Conservation (phyloP, 78 protist species). For the Dictyostelium intermedium region DNA sequence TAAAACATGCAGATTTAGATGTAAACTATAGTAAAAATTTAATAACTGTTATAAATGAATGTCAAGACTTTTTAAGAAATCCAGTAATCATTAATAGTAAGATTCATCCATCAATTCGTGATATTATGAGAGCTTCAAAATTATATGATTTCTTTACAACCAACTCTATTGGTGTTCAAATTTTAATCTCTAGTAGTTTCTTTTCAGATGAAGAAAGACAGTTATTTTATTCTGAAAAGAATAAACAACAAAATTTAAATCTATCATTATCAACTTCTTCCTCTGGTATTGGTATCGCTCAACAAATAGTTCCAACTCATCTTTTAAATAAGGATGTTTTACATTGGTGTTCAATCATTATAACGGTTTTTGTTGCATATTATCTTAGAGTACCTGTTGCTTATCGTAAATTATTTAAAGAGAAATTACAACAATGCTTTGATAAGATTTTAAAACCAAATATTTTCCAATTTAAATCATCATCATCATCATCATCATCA, state of each 20-base stretch:
- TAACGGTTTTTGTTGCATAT: constrained; percentile 7
- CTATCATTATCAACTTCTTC: background rate
- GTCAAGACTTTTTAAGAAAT: constrained; percentile 26
- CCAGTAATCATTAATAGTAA: background rate
- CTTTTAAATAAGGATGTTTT: background rate
- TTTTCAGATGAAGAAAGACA: constrained; percentile 21
- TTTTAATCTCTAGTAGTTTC: background rate
- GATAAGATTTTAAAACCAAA: background rate
- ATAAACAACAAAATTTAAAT: background rate
- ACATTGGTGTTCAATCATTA: constrained; percentile 37
- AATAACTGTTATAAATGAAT: background rate
- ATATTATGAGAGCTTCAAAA: constrained; percentile 18
- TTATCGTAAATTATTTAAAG: constrained; percentile 12
- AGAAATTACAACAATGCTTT: background rate
- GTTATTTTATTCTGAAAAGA: background rate
- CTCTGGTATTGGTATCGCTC: background rate
- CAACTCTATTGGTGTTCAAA: constrained; percentile 32
- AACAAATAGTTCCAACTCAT: background rate
- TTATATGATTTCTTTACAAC: constrained; percentile 41
- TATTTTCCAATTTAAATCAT: background rate
- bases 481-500: background rate
- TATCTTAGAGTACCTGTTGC: constrained; percentile 9
- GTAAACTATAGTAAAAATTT: background rate
- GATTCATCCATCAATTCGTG: constrained; percentile 62
- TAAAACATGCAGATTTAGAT: background rate